phyloP scores from a whole-genome alignment of 2,329 filamentous ascomycete genomes.

The Fusarium oligoseptatum region DNA sequence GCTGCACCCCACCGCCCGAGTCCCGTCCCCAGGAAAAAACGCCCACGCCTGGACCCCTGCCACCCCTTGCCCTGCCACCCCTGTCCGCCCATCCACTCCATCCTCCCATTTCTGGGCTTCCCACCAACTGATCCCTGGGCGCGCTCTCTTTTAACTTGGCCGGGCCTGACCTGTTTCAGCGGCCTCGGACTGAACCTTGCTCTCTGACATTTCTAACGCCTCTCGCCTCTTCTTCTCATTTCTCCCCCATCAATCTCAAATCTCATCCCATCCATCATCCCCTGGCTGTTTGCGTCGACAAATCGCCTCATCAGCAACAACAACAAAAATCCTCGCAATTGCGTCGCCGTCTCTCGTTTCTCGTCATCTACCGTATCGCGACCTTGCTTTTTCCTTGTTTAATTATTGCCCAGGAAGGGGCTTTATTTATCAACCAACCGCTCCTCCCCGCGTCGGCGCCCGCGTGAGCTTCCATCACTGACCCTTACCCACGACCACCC shows the following conservation, averaged over 20 bases:
- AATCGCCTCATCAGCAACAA: constrained; percentile 17
- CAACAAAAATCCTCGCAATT: constrained; percentile 19
- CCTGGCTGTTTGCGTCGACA: constrained; percentile 30
- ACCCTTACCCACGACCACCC: constrained; percentile 28
- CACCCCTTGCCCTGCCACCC: constrained; percentile 29
- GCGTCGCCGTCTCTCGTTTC: constrained; percentile 36
- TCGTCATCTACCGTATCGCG: constrained; percentile 21
- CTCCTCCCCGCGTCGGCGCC: constrained; percentile 11
- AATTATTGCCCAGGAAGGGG: constrained; percentile 21
- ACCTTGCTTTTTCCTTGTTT: constrained; percentile 21
- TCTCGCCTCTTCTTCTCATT: constrained; percentile 37
- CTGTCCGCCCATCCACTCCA: constrained; percentile 7
- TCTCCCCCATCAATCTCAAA: constrained; percentile 25
- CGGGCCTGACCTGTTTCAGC: constrained; percentile 37
- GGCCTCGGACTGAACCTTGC: constrained; percentile 7
- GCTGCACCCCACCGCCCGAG: background rate
- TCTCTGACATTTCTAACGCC: constrained; percentile 37
- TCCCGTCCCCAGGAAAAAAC: constrained; percentile 19
- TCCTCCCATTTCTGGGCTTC: constrained; percentile 9
- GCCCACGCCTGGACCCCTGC: constrained; percentile 32
- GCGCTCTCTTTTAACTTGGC: constrained; percentile 24
- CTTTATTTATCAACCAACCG: constrained; percentile 20
- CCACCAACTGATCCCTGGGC: constrained; percentile 7
- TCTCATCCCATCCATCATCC: constrained; percentile 29
- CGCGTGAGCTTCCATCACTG: constrained; percentile 25